Evolutionary conservation across 768 basidiomycete species (phyloP).

Genomic region (Sistotremastrum niveocremeum): DNA sequence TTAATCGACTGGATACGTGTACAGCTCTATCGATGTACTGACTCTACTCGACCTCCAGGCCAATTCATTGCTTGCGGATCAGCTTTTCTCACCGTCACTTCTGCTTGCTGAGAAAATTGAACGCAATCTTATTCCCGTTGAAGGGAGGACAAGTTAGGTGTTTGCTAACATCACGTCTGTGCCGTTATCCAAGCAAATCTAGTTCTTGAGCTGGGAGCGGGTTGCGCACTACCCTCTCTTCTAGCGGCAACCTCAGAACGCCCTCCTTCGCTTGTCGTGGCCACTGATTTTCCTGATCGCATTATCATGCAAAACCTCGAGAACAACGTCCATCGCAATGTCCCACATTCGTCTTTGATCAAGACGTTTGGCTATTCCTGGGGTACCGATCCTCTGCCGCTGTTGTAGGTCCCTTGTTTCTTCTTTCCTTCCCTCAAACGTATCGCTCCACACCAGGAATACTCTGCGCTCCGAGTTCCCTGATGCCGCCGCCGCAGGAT

Average conservation of each 20-base stretch:
- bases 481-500: slow-evolving; percentile 15
- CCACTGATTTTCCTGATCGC: slow-evolving; percentile 59
- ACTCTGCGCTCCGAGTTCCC: not conserved
- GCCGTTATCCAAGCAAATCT: not conserved
- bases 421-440: slow-evolving; percentile 9
- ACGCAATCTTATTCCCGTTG: slow-evolving; percentile 31
- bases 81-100: slow-evolving; percentile 57
- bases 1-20: not conserved
- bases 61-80: slow-evolving; percentile 58
- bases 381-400: slow-evolving; percentile 34
- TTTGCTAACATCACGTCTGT: not conserved
- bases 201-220: slow-evolving; percentile 66
- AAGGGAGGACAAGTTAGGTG: slow-evolving; percentile 26
- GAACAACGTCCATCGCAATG: slow-evolving; percentile 41
- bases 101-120: slow-evolving; percentile 57
- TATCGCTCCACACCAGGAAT: not conserved
- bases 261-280: slow-evolving; percentile 40
- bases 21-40: not conserved
- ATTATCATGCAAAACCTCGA: slow-evolving; percentile 43
- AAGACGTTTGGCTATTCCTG: slow-evolving; percentile 53
- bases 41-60: slow-evolving; percentile 26
- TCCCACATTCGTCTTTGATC: slow-evolving; percentile 16
- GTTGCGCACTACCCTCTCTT: slow-evolving; percentile 54
- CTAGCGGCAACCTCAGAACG: slow-evolving; percentile 32
- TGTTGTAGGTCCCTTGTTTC: slow-evolving; percentile 29